Evolutionary conservation across 1,139 yeast species (phyloP), one percentile per base, ranked within the genome.

Genomic region (Sugiyamaella novakii): DNA sequence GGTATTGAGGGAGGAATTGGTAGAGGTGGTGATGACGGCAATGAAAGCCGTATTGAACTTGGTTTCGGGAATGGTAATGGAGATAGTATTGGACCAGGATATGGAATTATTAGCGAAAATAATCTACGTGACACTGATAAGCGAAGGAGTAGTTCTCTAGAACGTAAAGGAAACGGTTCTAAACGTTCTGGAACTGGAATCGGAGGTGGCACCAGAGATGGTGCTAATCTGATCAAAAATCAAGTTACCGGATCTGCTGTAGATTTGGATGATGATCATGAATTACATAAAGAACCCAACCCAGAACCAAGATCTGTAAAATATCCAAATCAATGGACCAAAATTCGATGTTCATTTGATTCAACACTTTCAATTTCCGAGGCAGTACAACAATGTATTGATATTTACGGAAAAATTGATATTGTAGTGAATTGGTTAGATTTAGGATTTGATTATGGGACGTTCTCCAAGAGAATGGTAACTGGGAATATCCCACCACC

Each of bases 391-490:
- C 21, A 28, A 15, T 47, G 54, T 29, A 25, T 48, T 12, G 34
- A 42, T 17, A 21, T 30, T 21, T 54, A 46, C 35, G 55, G 55
- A 5, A 33, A 43, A 17, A 33, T 54, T 3, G 55, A 54, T 30
- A 46, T 40, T 28, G 50, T 54, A 19, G 39, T 52, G 8, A 41
- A 52, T 33, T 50, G 54, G 51, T 22, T 49, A 12, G 52, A 52
- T 33, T 17, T 34, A 14, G 53, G 54, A 22, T 52, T 52, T 11
- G 45, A 43, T 30, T 30, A 30, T 3, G 47, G 31, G 2, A 10
- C 11, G n/a, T 43, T 47, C 21, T 17, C 35, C 1, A 22, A 35
- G 5, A 15, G 22, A 8, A 33, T 43, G 21, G 38, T 19, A 22
- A 15, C 25, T 34, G 39, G 30, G 17, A 17, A 34, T 15, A 15